phyloP scores from a whole-genome alignment of 192 early-diverging fungal genomes.

The Pilobolus umbonatus region DNA sequence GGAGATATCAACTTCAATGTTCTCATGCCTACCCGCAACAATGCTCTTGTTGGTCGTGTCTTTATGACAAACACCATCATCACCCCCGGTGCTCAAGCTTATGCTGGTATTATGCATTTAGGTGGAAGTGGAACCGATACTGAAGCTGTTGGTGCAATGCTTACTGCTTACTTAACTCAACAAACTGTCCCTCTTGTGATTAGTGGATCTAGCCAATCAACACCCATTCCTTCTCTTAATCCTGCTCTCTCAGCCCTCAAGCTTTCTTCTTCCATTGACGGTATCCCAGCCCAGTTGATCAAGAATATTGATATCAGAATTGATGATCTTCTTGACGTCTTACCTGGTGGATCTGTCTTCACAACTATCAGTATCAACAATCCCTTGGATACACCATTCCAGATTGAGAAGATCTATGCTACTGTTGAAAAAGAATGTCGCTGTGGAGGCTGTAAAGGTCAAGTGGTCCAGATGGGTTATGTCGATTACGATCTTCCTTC shows the following conservation, averaged over 20 bases:
- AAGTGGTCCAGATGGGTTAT: slow-evolving; percentile 10
- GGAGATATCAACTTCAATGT: slow-evolving; percentile 42
- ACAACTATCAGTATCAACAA: slow-evolving; percentile 19
- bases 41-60: slow-evolving; percentile 36
- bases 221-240: slow-evolving; percentile 36
- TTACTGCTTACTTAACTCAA: slow-evolving; percentile 41
- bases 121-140: slow-evolving; percentile 20
- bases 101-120: slow-evolving; percentile 36
- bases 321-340: slow-evolving; percentile 1
- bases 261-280: slow-evolving; percentile 34
- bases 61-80: slow-evolving; percentile 35
- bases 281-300: slow-evolving; percentile 39
- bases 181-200: slow-evolving; percentile 34
- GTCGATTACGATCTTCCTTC: slow-evolving; percentile 5
- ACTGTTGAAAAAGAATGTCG: not conserved
- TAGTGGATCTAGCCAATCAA: slow-evolving; percentile 35
- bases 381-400: slow-evolving; percentile 19
- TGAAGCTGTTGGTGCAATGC: slow-evolving; percentile 29
- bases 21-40: slow-evolving; percentile 23
- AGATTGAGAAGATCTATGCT: slow-evolving; percentile 10
- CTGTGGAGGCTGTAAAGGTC: not conserved
- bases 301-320: slow-evolving; percentile 19
- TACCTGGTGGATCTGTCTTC: not conserved
- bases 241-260: slow-evolving; percentile 39
- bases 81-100: slow-evolving; percentile 38